Evolutionary conservation across 2,329 filamentous ascomycete species (phyloP).

Genomic region (Sporothrix sp.): DNA sequence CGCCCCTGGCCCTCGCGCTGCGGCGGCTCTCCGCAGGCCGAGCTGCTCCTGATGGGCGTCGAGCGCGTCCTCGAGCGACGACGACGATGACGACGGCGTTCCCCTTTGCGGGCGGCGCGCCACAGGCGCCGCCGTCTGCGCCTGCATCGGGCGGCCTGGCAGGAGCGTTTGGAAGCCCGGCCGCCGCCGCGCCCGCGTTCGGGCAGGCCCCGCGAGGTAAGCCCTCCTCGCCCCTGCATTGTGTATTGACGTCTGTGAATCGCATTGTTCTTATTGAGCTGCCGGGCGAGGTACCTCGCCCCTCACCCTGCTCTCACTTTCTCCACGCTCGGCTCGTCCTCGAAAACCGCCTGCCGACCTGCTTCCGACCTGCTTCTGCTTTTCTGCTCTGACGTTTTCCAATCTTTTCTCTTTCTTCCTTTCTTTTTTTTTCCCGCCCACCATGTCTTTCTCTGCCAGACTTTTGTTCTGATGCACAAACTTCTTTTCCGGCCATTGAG

Average conservation of each 20-base stretch:
- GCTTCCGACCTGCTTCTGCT: not conserved
- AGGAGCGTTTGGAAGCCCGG: not conserved
- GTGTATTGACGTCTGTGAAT: not conserved
- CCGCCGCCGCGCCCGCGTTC: not conserved
- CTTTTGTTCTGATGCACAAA: not conserved
- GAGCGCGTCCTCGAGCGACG: conserved; percentile 8
- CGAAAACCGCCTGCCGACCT: no score
- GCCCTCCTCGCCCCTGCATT: not conserved
- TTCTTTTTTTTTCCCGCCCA: no score
- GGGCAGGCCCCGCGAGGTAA: not conserved
- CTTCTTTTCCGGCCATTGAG: no score
- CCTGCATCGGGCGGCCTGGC: not conserved
- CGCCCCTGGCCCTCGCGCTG: conserved; percentile 1
- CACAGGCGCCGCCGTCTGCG: not conserved
- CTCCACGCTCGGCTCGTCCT: not conserved
- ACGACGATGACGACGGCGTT: conserved; percentile 11
- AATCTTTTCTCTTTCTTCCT: no score
- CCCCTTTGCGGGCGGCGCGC: conserved; percentile 10
- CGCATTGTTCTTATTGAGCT: not conserved
- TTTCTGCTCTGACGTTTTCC: not conserved
- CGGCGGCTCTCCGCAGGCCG: conserved; percentile 8
- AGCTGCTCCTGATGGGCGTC: conserved; percentile 7
- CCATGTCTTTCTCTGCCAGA: not conserved
- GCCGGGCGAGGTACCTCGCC: not conserved
- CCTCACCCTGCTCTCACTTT: not conserved